These are phyloP conservation scores for Tetracladium marchalianum DNA, from an alignment of 495 filamentous ascomycete genomes.

Conservation along the genomic window DNA sequence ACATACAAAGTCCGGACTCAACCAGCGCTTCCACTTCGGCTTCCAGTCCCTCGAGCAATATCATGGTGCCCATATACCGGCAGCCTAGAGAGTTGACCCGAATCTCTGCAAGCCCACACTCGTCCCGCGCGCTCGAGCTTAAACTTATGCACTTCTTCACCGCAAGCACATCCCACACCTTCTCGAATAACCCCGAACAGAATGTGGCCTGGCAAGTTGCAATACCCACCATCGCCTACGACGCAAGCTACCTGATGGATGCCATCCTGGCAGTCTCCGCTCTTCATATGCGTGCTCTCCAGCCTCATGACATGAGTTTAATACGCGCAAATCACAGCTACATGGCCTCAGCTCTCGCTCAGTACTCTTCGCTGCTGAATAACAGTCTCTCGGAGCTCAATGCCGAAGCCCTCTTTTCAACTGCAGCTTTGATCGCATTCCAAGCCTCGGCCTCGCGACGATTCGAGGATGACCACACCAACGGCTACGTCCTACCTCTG, in stretches of 20 bases:
- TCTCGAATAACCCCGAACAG: constrained; percentile 32
- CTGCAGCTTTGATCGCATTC: constrained; percentile 44
- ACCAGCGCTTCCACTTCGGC: constrained; percentile 21
- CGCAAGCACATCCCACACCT: constrained; percentile 38
- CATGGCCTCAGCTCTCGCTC: constrained; percentile 44
- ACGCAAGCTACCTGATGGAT: constrained; percentile 40
- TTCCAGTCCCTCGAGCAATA: constrained; percentile 12
- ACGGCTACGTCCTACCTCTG: constrained; percentile 36
- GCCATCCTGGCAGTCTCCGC: constrained; percentile 47
- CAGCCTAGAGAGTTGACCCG: constrained; percentile 23
- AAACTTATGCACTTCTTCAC: constrained; percentile 47
- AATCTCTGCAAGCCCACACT: constrained; percentile 18
- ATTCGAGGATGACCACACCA: constrained; percentile 35
- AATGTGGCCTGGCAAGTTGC: constrained; percentile 42
- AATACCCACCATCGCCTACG: constrained; percentile 44
- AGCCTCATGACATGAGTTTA: constrained; percentile 39
- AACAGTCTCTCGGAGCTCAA: constrained; percentile 39
- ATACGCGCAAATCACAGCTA: constrained; percentile 45
- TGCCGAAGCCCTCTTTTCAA: constrained; percentile 45
- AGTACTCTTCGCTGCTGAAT: constrained; percentile 39
- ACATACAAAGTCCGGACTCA: constrained; percentile 10
- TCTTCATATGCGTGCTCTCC: constrained; percentile 38
- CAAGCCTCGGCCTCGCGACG: constrained; percentile 45
- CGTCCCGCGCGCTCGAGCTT: constrained; percentile 39
- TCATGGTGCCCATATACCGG: constrained; percentile 26